Base-by-base conservation (phyloP, 2,329 filamentous ascomycete genomes). In the Colletotrichum sp. region DNA sequence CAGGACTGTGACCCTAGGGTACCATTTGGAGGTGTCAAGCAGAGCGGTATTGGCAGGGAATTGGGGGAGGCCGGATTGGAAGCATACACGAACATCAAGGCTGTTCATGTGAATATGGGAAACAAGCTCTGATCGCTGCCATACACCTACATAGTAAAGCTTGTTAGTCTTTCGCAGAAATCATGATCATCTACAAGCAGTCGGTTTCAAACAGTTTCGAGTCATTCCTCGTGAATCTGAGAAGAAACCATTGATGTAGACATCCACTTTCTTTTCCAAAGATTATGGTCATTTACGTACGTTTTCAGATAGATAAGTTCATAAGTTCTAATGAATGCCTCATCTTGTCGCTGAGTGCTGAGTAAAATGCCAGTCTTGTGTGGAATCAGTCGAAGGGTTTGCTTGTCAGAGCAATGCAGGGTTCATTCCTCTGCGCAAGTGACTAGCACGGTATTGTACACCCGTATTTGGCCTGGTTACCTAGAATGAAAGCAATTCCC, bases 21-120 rank as follows among this genome's bases (percentile, higher is more conserved):
- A 28, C 87, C 87, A 0, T 88, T 88, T 74, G 86, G 86, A 6
- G 86, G 87, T 5, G 83, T 87, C 9, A 88, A 88, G 81, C 86
- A 88, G 81, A 52, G 43, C 12, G 43, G 43, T 13, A 52, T 52
- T 52, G 43, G 43, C 43, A 21, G 43, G 43, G 43, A 52, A 52
- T 15, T 52, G n/a, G 43, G 43, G n/a, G 43, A 52, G 43, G 43
- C n/a, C 7, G 43, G 43, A 52, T 52, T 52, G 43, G 43, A 52
- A 52, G 43, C 43, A 21, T 52, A 52, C 43, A 52, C 43, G n/a
- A 52, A 52, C 43, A 52, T 52, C 43, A 52, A 52, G 43, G 43
- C 43, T 21, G 43, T 52, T 52, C 43, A 52, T 52, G 43, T 52
- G n/a, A 52, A 52, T 52, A 52, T 52, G 43, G 43, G 43, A 52